Base-by-base conservation (phyloP, 2,329 filamentous ascomycete genomes). In the Pseudogymnoascus sp. region DNA sequence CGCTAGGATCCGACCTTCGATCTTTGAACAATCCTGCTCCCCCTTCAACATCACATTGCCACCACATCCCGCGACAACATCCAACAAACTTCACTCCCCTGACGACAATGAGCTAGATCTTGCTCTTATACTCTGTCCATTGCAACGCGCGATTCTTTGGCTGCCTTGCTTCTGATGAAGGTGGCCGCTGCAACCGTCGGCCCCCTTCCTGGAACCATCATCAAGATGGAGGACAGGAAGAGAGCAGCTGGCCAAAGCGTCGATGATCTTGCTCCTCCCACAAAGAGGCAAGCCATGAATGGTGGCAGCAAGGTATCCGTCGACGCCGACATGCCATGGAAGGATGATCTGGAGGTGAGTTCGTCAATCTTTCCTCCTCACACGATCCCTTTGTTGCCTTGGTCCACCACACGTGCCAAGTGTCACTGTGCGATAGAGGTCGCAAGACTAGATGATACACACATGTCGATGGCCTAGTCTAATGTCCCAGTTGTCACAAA, bases 161-260 rank as follows among this genome's bases (percentile, higher is more conserved):
- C 44, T 53, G 31, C 76, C 76, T 78, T 77, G 79, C 80, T 83
- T 88, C 89, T 91, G 84, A 96, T 96, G 91, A 87, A 87, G 88
- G 85, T 90, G 84, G 87, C 90, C 65, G 68, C 71, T 65, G 68
- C 67, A 80, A 88, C 90, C 79, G 82, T 87, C 78, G 77, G 79
- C 75, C 83, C 87, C 82, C 85, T 87, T 84, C 86, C 89, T 82
- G 88, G 91, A 80, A 87, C 87, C 83, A 83, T 90, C 79, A 82
- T 87, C 82, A 96, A 95, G 85, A 99, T 97, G 93, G 95, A 99
- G 84, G 95, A 97, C 82, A 91, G 95, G 85, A 99, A 99, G 85
- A 87, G 95, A 85, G 89, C 92, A 74, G 90, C 92, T 74, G 84
- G 89, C 71, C 83, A 85, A 78, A 89, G 88, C 74, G 80, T 85